These are phyloP conservation scores for Aspergillus thermomutatus DNA, from an alignment of 2,329 filamentous ascomycete species.

Conservation along the genomic window DNA sequence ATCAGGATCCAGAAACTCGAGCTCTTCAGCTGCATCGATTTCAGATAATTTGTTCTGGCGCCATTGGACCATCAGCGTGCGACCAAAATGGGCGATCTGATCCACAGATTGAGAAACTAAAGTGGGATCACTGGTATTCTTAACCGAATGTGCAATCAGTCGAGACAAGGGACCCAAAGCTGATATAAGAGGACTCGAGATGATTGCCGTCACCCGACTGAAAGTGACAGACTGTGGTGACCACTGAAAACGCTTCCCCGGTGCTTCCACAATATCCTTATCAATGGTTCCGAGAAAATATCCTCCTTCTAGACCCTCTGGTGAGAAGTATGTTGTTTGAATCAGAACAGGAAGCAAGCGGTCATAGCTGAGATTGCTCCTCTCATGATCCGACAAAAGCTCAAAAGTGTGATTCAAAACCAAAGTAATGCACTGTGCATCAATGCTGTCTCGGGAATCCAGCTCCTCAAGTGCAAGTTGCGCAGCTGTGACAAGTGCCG, in stretches of 20 bases:
- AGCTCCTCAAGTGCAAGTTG: constrained; percentile 68
- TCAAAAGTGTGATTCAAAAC: constrained; percentile 76
- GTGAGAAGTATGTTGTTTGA: constrained; percentile 64
- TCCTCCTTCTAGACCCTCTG: constrained; percentile 71
- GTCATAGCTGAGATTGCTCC: constrained; percentile 62
- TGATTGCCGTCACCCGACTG: constrained; percentile 53
- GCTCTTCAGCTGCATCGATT: constrained; percentile 67
- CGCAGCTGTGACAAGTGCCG: constrained; percentile 68
- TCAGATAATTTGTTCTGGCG: constrained; percentile 68
- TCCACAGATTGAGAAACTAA: constrained; percentile 49
- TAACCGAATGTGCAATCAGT: constrained; percentile 60
- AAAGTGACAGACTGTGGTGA: constrained; percentile 56
- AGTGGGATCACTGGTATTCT: constrained; percentile 50
- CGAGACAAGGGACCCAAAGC: constrained; percentile 62
- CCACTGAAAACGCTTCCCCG: constrained; percentile 63
- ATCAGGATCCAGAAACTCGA: constrained; percentile 59
- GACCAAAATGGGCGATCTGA: constrained; percentile 64
- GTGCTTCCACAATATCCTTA: constrained; percentile 59
- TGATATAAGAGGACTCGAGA: constrained; percentile 56
- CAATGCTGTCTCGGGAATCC: constrained; percentile 49
- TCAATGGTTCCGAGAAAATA: constrained; percentile 71
- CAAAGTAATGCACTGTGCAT: constrained; percentile 57
- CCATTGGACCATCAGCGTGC: constrained; percentile 69
- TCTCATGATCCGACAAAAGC: constrained; percentile 60
- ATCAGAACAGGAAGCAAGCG: constrained; percentile 67